phyloP scores from a whole-genome alignment of 257 asterid species.

The Marsdenia floribunda region DNA sequence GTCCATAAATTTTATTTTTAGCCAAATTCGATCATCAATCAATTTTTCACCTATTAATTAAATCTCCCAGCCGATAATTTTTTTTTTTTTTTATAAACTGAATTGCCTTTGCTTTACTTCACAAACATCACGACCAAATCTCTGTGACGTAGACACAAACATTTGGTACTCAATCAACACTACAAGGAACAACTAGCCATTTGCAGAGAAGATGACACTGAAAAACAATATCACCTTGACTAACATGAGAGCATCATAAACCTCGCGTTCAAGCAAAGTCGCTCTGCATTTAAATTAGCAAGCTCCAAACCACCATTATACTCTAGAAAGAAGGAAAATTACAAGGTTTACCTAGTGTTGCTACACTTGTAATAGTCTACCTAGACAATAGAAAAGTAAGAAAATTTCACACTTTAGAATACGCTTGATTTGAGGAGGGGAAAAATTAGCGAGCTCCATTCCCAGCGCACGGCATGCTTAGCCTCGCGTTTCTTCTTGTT shows the following conservation, averaged over 20 bases:
- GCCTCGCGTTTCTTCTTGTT: constrained; percentile 84
- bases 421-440: constrained; percentile 69
- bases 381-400: not conserved
- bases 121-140: constrained; percentile 76
- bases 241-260: constrained; percentile 65
- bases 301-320: not conserved
- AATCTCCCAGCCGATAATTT: too few species aligned
- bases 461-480: constrained; percentile 84
- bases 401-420: constrained; percentile 45
- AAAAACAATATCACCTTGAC: constrained; percentile 55
- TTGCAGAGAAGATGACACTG: not conserved
- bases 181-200: not conserved
- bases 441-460: constrained; percentile 67
- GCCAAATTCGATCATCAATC: too few species aligned
- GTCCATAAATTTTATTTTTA: too few species aligned
- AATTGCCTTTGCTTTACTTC: constrained; percentile 92
- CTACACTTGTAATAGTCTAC: not conserved
- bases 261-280: constrained; percentile 60
- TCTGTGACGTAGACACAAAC: constrained; percentile 38
- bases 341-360: not conserved
- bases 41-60: too few species aligned
- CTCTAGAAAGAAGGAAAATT: not conserved
- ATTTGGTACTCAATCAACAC: constrained; percentile 1
- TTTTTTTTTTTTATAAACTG: too few species aligned
- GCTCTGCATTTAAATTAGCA: constrained; percentile 43